Base-by-base conservation (phyloP, 1,284 basidiomycete genomes). In the Stereum hirsutum region DNA sequence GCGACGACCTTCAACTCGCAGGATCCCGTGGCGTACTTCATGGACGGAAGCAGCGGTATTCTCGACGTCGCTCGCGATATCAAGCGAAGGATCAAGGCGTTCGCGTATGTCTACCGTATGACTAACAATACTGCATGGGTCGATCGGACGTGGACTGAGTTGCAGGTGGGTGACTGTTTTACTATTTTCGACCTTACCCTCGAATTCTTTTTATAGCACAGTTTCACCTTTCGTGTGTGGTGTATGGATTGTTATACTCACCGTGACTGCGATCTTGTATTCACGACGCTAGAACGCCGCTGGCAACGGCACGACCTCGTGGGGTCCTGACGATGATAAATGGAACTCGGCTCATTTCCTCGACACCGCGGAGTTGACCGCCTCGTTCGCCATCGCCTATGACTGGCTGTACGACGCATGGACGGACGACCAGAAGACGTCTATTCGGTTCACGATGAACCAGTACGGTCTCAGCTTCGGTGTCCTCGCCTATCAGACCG, bases 271-370 rank as follows among this genome's bases (percentile, higher is more conserved):
- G n/a, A n/a, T n/a, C n/a, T n/a, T n/a, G n/a, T n/a, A n/a, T n/a
- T n/a, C 43, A n/a, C n/a, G n/a, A n/a, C n/a, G n/a, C 19, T 47
- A 82, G 82, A 84, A 86, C 54, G 80, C 78, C 24, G 77, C 79
- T 42, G 78, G 81, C n/a, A 80, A 81, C 49, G 68, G 72, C 28
- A 65, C 78, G 3, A 66, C 60, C 12, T 39, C 65, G 10, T 90
- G 85, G 60, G 90, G 86, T 40, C 76, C 80, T 6, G 62, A 59
- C 40, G 57, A 59, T 52, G 69, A 72, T 50, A 75, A 63, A 55
- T 97, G 93, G 92, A 95, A 96, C 64, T 72, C 82, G 3, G 52
- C 45, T 2, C 96, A 99, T 66, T 99, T 98, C 79, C 84, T 99
- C 45, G 96, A 99, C 62, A 72, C 83, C 6, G 95, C 83, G 15